Evolutionary conservation across 176 grass and related monocot species (phyloP).

Genomic region (Olyra latifolia): DNA sequence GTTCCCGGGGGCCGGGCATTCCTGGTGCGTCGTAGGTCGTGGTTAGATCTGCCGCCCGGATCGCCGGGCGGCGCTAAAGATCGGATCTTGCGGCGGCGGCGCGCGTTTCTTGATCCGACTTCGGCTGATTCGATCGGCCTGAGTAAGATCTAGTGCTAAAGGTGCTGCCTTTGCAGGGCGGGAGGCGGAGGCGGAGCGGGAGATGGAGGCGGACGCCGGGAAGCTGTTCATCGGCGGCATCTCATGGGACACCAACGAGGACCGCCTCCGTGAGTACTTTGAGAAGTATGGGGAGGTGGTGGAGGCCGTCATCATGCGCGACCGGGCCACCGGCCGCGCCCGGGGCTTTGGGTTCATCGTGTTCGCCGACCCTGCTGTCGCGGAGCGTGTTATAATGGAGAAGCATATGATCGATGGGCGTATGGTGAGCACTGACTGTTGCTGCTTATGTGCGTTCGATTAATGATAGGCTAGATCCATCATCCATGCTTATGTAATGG

Average conservation of each 20-base stretch:
- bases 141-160: slow-evolving; percentile 51
- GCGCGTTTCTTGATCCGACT: slow-evolving; percentile 38
- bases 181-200: slow-evolving; percentile 20
- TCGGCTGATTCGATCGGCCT: slow-evolving; percentile 36
- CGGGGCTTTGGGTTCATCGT: slow-evolving; percentile 90
- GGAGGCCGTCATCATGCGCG: slow-evolving; percentile 87
- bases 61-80: slow-evolving; percentile 6
- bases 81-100: slow-evolving; percentile 10
- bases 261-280: slow-evolving; percentile 81
- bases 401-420: slow-evolving; percentile 93
- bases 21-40: slow-evolving; percentile 28
- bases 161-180: slow-evolving; percentile 35
- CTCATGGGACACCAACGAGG: slow-evolving; percentile 98
- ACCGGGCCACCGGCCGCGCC: slow-evolving; percentile 69
- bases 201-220: slow-evolving; percentile 75
- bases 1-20: slow-evolving; percentile 35
- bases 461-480: slow-evolving; percentile 38
- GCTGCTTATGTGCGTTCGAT: slow-evolving; percentile 7
- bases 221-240: slow-evolving; percentile 95
- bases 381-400: slow-evolving; percentile 71
- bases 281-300: slow-evolving; percentile 81
- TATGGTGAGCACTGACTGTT: slow-evolving; percentile 54
- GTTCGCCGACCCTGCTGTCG: slow-evolving; percentile 66
- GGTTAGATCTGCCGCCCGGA: slow-evolving; percentile 42
- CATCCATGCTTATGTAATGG: background rate